Conservation (phyloP, 2,329 filamentous ascomycete genomes). For the Fonsecaea pugnacius region DNA sequence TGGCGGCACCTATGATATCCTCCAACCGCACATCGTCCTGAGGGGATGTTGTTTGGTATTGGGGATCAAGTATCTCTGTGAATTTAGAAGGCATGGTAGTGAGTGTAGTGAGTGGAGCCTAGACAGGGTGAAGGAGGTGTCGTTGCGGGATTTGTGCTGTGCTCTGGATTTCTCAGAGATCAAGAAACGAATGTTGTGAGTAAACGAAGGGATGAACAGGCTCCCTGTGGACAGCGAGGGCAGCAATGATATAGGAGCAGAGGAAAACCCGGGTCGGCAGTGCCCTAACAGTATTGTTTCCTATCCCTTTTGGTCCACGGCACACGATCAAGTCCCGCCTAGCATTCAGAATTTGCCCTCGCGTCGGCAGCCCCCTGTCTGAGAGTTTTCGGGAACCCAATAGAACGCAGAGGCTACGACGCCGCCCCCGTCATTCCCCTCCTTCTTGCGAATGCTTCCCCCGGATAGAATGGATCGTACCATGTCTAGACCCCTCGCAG, state of each 20-base stretch:
- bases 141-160: background rate
- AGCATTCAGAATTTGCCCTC: constrained; percentile 19
- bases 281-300: background rate
- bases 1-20: constrained; percentile 49
- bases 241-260: constrained; percentile 11
- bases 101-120: constrained; percentile 12
- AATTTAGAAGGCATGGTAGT: constrained; percentile 49
- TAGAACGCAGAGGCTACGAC: constrained; percentile 20
- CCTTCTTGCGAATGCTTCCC: constrained; percentile 18
- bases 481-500: constrained; percentile 5
- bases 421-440: constrained; percentile 27
- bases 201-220: constrained; percentile 1
- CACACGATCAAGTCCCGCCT: constrained; percentile 25
- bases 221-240: background rate
- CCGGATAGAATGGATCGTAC: constrained; percentile 16
- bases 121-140: constrained; percentile 27
- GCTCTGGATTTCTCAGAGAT: constrained; percentile 5
- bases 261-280: constrained; percentile 7
- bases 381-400: constrained; percentile 22
- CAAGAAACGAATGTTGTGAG: background rate
- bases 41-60: constrained; percentile 43
- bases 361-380: constrained; percentile 9
- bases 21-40: constrained; percentile 50
- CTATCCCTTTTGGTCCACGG: constrained; percentile 23
- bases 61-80: constrained; percentile 50